Percentiles rank a stretch among this genome's conserved stretches.
Conservation (phyloP, 2,329 filamentous ascomycete species). For the Rhinocladiella similis region DNA sequence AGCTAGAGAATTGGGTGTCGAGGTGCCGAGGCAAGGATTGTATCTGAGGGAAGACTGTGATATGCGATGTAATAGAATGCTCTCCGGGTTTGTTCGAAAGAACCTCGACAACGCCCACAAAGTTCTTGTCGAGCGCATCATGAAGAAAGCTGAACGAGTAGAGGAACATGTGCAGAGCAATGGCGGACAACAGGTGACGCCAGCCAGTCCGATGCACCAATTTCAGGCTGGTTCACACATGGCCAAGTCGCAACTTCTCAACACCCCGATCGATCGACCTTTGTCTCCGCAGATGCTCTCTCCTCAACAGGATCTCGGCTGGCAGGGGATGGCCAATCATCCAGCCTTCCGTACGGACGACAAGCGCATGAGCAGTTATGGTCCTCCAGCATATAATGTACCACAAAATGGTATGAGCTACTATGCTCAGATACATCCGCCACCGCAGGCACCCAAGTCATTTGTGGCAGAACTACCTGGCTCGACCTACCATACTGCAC, state of each 20-base stretch:
- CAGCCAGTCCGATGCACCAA: conserved; percentile 2
- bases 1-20: conserved; percentile 65
- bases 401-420: conserved; percentile 14
- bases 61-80: conserved; percentile 75
- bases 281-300: conserved; percentile 24
- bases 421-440: conserved; percentile 14
- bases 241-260: conserved; percentile 22
- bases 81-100: conserved; percentile 76
- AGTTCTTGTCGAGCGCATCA: conserved; percentile 65
- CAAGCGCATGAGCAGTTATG: conserved; percentile 15
- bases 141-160: conserved; percentile 51
- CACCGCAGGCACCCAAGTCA: conserved; percentile 13
- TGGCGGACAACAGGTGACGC: conserved; percentile 10
- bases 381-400: conserved; percentile 9
- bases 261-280: conserved; percentile 9
- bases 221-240: conserved; percentile 29
- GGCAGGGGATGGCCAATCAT: conserved; percentile 23
- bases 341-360: conserved; percentile 23
- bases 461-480: conserved; percentile 26
- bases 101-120: conserved; percentile 76
- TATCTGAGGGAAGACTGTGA: conserved; percentile 86
- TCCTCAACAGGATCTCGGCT: conserved; percentile 22
- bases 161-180: conserved; percentile 31
- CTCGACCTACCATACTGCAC: conserved; percentile 16
- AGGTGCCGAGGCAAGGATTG: conserved; percentile 66